Conservation (phyloP, 148 eudicot genomes). For the Vaccinium myrtillus region DNA sequence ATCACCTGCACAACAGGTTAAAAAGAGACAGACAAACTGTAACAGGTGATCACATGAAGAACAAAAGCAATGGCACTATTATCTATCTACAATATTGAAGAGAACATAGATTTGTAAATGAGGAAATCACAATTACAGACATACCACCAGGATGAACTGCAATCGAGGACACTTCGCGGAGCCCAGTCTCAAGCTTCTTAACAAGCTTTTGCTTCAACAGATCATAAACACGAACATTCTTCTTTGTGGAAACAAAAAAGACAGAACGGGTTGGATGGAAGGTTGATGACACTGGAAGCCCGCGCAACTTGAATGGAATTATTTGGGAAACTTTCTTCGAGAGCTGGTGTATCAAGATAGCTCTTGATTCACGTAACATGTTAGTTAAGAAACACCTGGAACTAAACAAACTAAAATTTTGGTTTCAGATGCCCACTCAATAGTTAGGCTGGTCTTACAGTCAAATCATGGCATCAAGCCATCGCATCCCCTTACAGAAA, state of each 20-base stretch:
- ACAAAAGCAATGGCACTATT: not conserved
- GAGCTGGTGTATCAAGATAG: conserved; percentile 81
- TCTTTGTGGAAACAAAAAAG: conserved; percentile 82
- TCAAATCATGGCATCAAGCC: not conserved
- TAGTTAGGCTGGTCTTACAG: not conserved
- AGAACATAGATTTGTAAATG: not conserved
- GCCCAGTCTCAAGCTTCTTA: conserved; percentile 82
- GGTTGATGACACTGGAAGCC: conserved; percentile 76
- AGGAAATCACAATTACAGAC: conserved; percentile 13
- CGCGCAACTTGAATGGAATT: conserved; percentile 80
- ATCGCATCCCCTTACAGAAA: not conserved
- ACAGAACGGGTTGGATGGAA: conserved; percentile 89
- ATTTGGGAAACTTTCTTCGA: conserved; percentile 72
- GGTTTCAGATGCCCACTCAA: conserved; percentile 1
- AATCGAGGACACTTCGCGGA: conserved; percentile 79
- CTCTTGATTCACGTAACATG: conserved; percentile 73
- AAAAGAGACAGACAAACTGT: not conserved
- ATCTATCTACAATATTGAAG: not conserved
- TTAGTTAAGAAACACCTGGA: conserved; percentile 55
- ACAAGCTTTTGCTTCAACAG: conserved; percentile 64
- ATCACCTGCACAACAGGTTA: conserved; percentile 60
- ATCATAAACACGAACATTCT: conserved; percentile 88
- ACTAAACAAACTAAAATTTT: not conserved
- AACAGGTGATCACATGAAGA: conserved; percentile 3
- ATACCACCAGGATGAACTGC: conserved; percentile 96